These are phyloP conservation scores for Colletotrichum plurivorum DNA, from an alignment of 2,329 filamentous ascomycete species.

Conservation along the genomic window DNA sequence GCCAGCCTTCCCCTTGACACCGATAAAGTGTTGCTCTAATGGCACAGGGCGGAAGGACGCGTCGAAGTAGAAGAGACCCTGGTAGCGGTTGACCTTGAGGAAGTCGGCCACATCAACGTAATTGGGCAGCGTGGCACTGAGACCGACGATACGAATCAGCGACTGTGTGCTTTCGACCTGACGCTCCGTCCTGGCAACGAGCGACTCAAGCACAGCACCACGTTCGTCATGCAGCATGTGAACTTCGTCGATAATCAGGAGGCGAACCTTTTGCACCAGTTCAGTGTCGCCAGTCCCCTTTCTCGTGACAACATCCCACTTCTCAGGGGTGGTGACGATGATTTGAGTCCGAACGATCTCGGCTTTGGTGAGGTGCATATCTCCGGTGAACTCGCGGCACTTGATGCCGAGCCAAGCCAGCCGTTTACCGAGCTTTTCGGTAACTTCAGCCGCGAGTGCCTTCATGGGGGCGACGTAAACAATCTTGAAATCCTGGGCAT, in stretches of 20 bases:
- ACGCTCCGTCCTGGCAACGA: slow-evolving; percentile 93
- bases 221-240: slow-evolving; percentile 99
- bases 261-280: slow-evolving; percentile 94
- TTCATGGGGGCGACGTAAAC: slow-evolving; percentile 99
- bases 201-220: slow-evolving; percentile 93
- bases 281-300: slow-evolving; percentile 98
- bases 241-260: slow-evolving; percentile 98
- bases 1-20: slow-evolving; percentile 91
- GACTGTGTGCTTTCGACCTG: slow-evolving; percentile 99
- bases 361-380: slow-evolving; percentile 98
- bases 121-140: slow-evolving; percentile 96
- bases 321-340: slow-evolving; percentile 98
- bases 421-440: slow-evolving; percentile 91
- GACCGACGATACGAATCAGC: slow-evolving; percentile 93
- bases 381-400: slow-evolving; percentile 94
- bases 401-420: slow-evolving; percentile 94
- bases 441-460: slow-evolving; percentile 95
- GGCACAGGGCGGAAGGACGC: slow-evolving; percentile 95
- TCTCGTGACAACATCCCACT: slow-evolving; percentile 98
- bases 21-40: slow-evolving; percentile 96
- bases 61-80: slow-evolving; percentile 97
- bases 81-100: slow-evolving; percentile 92
- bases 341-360: slow-evolving; percentile 98
- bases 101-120: slow-evolving; percentile 98
- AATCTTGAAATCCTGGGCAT: slow-evolving; percentile 93